These are phyloP conservation scores for Gilbertella persicaria DNA, from an alignment of 371 early-diverging fungal species.

Conservation along the genomic window DNA sequence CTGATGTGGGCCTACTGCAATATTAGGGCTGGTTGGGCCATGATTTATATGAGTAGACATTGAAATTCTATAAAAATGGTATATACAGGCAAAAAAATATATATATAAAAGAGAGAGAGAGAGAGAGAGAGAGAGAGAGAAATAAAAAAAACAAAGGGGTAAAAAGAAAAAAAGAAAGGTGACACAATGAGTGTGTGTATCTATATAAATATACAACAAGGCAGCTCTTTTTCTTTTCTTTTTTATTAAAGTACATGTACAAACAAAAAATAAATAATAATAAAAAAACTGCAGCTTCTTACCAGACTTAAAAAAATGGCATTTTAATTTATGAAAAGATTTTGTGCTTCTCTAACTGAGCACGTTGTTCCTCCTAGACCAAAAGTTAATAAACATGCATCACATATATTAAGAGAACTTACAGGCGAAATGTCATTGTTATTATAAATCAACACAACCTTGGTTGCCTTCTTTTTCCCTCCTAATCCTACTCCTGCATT, in stretches of 20 bases:
- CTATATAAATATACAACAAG: too few relatives aligned
- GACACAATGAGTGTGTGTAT: too few relatives aligned
- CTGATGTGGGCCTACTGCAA: slow-evolving; percentile 26
- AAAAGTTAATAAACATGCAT: background rate
- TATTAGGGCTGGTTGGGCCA: too few relatives aligned
- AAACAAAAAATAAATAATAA: background rate
- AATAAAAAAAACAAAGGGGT: too few relatives aligned
- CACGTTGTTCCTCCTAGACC: slow-evolving; percentile 32
- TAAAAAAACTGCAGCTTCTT: background rate
- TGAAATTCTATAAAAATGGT: too few relatives aligned
- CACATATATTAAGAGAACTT: too few relatives aligned
- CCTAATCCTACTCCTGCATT: background rate
- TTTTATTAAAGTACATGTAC: background rate
- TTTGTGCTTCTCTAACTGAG: slow-evolving; percentile 23
- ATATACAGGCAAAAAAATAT: too few relatives aligned
- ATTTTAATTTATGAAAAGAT: background rate
- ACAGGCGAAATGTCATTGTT: slow-evolving; percentile 46
- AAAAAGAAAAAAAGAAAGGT: too few relatives aligned
- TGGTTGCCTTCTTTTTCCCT: slow-evolving; percentile 42
- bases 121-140: too few relatives aligned
- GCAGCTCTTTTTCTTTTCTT: background rate
- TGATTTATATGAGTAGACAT: slow-evolving; percentile 1
- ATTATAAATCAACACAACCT: slow-evolving; percentile 40
- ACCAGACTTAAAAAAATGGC: too few relatives aligned
- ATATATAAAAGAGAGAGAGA: too few relatives aligned